Conservation (phyloP, 352 stramenopile genomes). For the Phytophthora litchii region DNA sequence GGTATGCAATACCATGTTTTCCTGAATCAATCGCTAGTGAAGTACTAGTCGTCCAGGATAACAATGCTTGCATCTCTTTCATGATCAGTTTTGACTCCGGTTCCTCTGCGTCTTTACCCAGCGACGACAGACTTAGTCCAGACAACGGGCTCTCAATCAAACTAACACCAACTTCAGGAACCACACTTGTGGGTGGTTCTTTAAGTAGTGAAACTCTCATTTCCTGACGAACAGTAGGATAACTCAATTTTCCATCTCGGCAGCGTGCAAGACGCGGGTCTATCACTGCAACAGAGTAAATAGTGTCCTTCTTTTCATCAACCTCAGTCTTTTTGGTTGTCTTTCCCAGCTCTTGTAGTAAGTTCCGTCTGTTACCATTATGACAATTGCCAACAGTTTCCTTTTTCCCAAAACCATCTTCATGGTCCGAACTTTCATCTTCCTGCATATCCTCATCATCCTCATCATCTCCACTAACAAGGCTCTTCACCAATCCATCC, state of each 20-base stretch:
- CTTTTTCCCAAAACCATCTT: slow-evolving; percentile 49
- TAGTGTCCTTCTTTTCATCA: slow-evolving; percentile 8
- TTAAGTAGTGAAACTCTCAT: slow-evolving; percentile 49
- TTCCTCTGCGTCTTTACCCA: slow-evolving; percentile 57
- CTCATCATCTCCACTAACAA: slow-evolving; percentile 20
- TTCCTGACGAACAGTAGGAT: slow-evolving; percentile 1
- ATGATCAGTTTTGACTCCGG: slow-evolving; percentile 65
- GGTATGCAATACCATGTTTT: slow-evolving; percentile 31
- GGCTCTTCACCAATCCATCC: slow-evolving; percentile 38
- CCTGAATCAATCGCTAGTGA: neutral
- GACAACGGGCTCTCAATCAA: slow-evolving; percentile 71
- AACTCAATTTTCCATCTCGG: slow-evolving; percentile 3
- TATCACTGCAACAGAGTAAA: slow-evolving; percentile 45
- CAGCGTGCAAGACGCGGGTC: slow-evolving; percentile 51
- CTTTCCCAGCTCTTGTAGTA: slow-evolving; percentile 21
- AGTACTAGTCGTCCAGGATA: slow-evolving; percentile 53
- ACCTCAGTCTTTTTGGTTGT: slow-evolving; percentile 1
- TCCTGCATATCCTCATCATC: slow-evolving; percentile 18
- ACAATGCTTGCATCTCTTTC: slow-evolving; percentile 50
- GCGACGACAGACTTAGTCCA: slow-evolving; percentile 40
- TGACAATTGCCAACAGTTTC: slow-evolving; percentile 10
- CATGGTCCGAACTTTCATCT: slow-evolving; percentile 47
- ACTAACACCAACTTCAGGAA: slow-evolving; percentile 27
- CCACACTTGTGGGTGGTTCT: slow-evolving; percentile 41
- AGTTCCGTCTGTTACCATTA: slow-evolving; percentile 23